Conservation (phyloP, 2,329 filamentous ascomycete species). For the Ceratocystis lukuohia region DNA sequence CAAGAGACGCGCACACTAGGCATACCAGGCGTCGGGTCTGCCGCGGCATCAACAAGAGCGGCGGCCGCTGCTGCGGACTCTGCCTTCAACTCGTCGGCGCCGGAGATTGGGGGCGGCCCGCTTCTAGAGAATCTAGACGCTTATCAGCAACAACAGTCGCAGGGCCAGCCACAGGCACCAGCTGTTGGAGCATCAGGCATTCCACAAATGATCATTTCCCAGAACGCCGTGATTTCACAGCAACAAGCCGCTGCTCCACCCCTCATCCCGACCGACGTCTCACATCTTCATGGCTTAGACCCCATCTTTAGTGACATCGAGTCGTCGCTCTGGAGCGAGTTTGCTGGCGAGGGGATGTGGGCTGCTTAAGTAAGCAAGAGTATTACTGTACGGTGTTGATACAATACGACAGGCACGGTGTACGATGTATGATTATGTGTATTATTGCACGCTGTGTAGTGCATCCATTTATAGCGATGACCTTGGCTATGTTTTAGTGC, state of each 20-base stretch:
- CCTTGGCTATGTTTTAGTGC: too few relatives aligned
- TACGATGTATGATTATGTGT: background rate
- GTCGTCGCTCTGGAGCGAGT: constrained; percentile 25
- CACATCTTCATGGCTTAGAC: constrained; percentile 26
- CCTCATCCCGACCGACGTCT: background rate
- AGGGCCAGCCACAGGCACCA: constrained; percentile 14
- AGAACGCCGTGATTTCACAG: background rate
- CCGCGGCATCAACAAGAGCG: background rate
- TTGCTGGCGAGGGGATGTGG: constrained; percentile 28
- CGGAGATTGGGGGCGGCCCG: background rate
- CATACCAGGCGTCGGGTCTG: background rate
- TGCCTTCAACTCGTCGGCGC: background rate
- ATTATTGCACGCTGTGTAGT: background rate
- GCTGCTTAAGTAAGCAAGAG: background rate
- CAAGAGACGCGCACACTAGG: background rate
- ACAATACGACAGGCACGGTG: background rate
- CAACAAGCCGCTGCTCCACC: background rate
- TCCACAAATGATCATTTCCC: background rate
- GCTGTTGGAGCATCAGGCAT: constrained; percentile 6
- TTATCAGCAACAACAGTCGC: constrained; percentile 1
- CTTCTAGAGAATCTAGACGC: background rate
- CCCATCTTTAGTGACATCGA: constrained; percentile 28
- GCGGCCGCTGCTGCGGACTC: background rate
- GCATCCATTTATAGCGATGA: too few relatives aligned
- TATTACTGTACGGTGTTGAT: background rate